Conservation (phyloP, 352 stramenopile genomes). For the Blastocystis sp. region DNA sequence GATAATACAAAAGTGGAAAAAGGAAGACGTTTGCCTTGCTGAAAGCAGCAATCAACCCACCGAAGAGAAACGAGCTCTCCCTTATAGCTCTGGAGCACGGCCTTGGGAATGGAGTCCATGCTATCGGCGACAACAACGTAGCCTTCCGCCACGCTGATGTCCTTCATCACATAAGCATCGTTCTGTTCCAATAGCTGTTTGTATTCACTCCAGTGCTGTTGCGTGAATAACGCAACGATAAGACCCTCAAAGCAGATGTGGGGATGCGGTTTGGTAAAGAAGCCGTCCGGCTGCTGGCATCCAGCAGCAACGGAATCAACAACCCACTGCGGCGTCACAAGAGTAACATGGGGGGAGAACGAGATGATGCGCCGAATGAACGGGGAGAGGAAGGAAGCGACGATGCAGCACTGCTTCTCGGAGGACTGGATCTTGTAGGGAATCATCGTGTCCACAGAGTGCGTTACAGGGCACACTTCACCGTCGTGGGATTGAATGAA, state of each 20-base stretch:
- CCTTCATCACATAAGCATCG: constrained; percentile 22
- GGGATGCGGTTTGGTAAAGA: neutral
- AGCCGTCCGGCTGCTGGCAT: neutral
- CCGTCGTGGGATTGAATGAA: neutral
- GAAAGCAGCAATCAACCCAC: constrained; percentile 48
- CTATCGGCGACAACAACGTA: neutral
- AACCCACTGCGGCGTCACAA: constrained; percentile 24
- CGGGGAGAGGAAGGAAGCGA: neutral
- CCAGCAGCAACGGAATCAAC: neutral
- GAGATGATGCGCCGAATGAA: neutral
- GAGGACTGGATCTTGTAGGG: constrained; percentile 7
- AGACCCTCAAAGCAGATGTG: neutral
- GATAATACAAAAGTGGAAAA: neutral
- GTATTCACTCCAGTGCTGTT: neutral
- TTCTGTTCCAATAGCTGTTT: neutral
- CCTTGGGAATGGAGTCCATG: neutral
- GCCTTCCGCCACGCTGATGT: neutral
- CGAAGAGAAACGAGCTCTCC: neutral
- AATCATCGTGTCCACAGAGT: constrained; percentile 14
- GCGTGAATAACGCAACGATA: neutral
- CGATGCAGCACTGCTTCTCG: neutral
- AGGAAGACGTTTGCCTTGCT: neutral
- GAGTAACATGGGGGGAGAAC: neutral
- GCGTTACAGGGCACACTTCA: neutral
- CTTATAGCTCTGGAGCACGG: neutral